Evolutionary conservation across 345 rosid genomes (phyloP).

Genomic region (Laguncularia racemosa): DNA sequence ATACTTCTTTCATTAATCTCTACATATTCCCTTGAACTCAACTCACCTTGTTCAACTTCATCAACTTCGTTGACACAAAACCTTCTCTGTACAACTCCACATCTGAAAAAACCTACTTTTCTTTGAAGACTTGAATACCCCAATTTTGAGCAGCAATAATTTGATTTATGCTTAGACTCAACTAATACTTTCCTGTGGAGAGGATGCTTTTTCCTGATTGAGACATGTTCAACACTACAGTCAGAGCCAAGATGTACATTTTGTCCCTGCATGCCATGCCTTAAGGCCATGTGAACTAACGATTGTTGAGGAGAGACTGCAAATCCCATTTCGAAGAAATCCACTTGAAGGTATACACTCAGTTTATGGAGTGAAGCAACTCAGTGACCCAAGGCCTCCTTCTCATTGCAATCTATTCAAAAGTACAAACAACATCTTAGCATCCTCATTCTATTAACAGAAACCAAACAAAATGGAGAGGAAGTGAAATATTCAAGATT

Average conservation of each 20-base stretch:
- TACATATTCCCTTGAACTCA: constrained; percentile 24
- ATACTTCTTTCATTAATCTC: constrained; percentile 13
- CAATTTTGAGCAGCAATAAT: constrained; percentile 9
- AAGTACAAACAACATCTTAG: too few relatives aligned
- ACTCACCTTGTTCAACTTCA: constrained; percentile 32
- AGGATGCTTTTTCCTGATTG: constrained; percentile 4
- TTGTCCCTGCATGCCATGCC: constrained; percentile 16
- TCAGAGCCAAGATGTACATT: constrained; percentile 16
- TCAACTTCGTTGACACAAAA: constrained; percentile 25
- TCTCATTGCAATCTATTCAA: too few relatives aligned
- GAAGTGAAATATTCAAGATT: too few relatives aligned
- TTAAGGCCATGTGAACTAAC: constrained; percentile 22
- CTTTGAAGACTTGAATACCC: constrained; percentile 16
- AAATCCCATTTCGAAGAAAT: constrained; percentile 28
- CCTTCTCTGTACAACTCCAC: constrained; percentile 28
- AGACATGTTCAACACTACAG: constrained; percentile 9
- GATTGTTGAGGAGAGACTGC: constrained; percentile 25
- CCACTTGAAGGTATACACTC: neutral
- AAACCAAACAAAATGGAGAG: too few relatives aligned
- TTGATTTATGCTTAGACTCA: constrained; percentile 1
- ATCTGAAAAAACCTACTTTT: constrained; percentile 17
- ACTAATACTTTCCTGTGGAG: constrained; percentile 10
- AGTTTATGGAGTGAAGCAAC: neutral
- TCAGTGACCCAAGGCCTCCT: too few relatives aligned
- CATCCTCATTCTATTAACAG: too few relatives aligned